Evolutionary conservation across 1,139 yeast genomes (phyloP).

Genomic region (Protomyces inouyei): DNA sequence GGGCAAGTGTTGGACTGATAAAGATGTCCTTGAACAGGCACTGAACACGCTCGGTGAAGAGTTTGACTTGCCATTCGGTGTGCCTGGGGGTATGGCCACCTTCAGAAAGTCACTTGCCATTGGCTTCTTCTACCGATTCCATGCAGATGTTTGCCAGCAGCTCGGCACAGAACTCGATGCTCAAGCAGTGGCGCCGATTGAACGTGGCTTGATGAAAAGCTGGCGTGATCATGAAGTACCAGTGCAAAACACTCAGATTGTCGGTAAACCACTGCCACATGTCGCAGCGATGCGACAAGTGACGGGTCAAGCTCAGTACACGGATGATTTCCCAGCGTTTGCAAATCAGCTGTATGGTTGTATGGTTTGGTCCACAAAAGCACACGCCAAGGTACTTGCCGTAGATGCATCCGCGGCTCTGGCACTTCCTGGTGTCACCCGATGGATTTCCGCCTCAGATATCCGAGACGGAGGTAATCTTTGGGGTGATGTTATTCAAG

Average conservation of each 20-base stretch:
- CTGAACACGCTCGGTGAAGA: conserved; percentile 40
- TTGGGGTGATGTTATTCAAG: conserved; percentile 45
- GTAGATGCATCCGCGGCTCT: conserved; percentile 43
- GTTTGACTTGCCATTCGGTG: conserved; percentile 42
- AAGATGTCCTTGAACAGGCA: conserved; percentile 37
- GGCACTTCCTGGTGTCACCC: conserved; percentile 43
- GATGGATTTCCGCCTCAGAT: conserved; percentile 44
- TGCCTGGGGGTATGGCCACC: conserved; percentile 50
- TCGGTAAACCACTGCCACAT: conserved; percentile 45
- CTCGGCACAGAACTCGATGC: conserved; percentile 35
- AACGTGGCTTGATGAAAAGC: conserved; percentile 42
- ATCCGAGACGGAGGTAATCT: conserved; percentile 41
- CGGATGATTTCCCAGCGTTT: conserved; percentile 45
- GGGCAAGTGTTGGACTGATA: conserved; percentile 36
- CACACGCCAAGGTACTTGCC: conserved; percentile 44
- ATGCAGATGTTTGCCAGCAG: conserved; percentile 34
- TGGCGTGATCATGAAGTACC: conserved; percentile 42
- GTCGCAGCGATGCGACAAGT: conserved; percentile 46
- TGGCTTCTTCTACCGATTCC: conserved; percentile 46
- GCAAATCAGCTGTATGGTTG: conserved; percentile 44
- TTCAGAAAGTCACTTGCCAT: conserved; percentile 44
- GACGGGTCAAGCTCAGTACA: conserved; percentile 46
- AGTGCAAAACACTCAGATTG: conserved; percentile 30
- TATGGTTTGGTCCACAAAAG: conserved; percentile 44
- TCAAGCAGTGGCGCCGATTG: conserved; percentile 40